Base-by-base conservation (phyloP, 768 basidiomycete species). In the Trametes cingulata region DNA sequence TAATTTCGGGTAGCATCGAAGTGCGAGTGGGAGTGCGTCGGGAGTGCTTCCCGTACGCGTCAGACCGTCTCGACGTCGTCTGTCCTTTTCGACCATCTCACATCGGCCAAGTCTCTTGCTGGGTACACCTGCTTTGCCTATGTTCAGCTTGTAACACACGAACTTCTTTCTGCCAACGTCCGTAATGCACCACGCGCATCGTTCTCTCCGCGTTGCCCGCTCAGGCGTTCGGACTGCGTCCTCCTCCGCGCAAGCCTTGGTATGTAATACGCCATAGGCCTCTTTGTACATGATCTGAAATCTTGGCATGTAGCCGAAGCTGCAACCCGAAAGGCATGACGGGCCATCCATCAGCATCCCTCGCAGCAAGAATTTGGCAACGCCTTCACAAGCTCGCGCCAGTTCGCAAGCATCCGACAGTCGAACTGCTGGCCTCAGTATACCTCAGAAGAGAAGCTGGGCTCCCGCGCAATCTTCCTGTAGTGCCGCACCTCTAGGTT, bases 151-250 rank as follows among this genome's bases (percentile, higher is more conserved):
- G 6, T 22, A 22, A 5, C n/a, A n/a, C n/a, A n/a, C n/a, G n/a
- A n/a, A n/a, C n/a, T n/a, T n/a, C n/a, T n/a, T n/a, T n/a, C n/a
- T n/a, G n/a, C n/a, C n/a, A n/a, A n/a, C 12, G 14, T 25, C 54
- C 35, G 15, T 35, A 14, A 68, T 68, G 68, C 65, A 67, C 33
- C 59, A 64, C 46, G 65, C 65, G 13, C 64, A 61, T 35, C 66
- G 66, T 14, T 63, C 66, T 29, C 33, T 70, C 33, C 58, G 63
- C 3, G 20, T 66, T 33, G 53, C 60, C 6, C 62, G 66, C 2
- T 39, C 60, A 8, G 63, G 63, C 2, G 19, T 64, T 8, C 67
- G 70, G 15, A 27, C 58, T 8, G 48, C 64, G 12, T 66, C 70
- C 9, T 63, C 67, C 10, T 63, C 70, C 8, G 58, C 60, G 17